A percentile compares a stretch with the other conserved stretches of the same genome.
phyloP scores from a whole-genome alignment of 1,139 yeast genomes.

The Zygosaccharomyces sapae region DNA sequence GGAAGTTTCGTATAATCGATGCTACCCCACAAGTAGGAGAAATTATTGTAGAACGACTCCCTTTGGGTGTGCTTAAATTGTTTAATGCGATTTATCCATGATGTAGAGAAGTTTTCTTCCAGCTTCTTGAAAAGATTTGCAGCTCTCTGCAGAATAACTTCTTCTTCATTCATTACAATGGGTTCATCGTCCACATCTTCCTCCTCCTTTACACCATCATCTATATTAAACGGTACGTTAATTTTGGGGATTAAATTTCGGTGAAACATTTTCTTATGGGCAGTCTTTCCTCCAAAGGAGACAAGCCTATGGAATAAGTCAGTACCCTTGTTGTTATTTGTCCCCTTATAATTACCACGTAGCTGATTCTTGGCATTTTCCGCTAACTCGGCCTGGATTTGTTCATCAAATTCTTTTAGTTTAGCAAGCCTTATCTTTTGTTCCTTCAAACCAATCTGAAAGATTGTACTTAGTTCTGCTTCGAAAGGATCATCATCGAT shows the following conservation, averaged over 20 bases:
- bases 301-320: slow-evolving; percentile 10
- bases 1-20: slow-evolving; percentile 45
- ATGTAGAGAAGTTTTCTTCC: slow-evolving; percentile 52
- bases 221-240: slow-evolving; percentile 13
- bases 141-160: slow-evolving; percentile 1
- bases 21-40: slow-evolving; percentile 49
- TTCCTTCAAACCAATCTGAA: slow-evolving; percentile 70
- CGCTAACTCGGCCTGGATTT: slow-evolving; percentile 24
- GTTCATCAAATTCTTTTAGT: slow-evolving; percentile 48
- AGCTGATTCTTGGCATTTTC: slow-evolving; percentile 6
- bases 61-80: slow-evolving; percentile 43
- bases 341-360: slow-evolving; percentile 6
- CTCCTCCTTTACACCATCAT: slow-evolving; percentile 9
- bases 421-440: slow-evolving; percentile 64
- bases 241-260: slow-evolving; percentile 9
- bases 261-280: slow-evolving; percentile 1
- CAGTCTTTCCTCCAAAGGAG: slow-evolving; percentile 2
- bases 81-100: slow-evolving; percentile 69
- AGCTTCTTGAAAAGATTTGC: slow-evolving; percentile 21
- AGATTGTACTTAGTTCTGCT: slow-evolving; percentile 66
- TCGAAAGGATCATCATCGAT: slow-evolving; percentile 89
- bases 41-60: slow-evolving; percentile 50
- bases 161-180: background rate
- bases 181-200: slow-evolving; percentile 7
- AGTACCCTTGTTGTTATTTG: slow-evolving; percentile 6